Evolutionary conservation across 257 asterid species (phyloP), one percentile per base, ranked within the genome.

Genomic region (Jacaranda copaia): DNA sequence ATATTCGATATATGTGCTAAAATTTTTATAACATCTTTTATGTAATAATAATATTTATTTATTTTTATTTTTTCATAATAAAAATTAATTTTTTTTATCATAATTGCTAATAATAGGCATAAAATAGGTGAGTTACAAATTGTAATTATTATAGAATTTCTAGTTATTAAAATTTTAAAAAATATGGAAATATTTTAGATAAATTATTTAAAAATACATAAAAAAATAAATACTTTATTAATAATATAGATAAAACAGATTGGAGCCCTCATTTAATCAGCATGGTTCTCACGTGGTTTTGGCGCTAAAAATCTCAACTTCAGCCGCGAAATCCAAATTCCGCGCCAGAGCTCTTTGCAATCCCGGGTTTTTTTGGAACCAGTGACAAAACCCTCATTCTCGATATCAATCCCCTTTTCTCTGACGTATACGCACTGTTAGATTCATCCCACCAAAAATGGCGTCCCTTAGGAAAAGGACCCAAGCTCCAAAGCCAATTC

Each of bases 401-500:
- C 40, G 58, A 59, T 19, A 56, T 39, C 77, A 3, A 57, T 38
- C 78, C 4, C 53, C 10, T 45, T 57, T 70, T 10, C 72, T 45
- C 78, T n/a, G 45, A 57, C 68, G 16, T 39, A 6, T 48, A 46
- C 32, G 32, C 77, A 39, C 77, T 46, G 40, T 70, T 60, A 6
- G 62, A 53, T 81, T 75, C 65, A 1, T 55, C 55, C 9, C 52
- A 0, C 52, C 80, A 32, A 49, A 40, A 70, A 86, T 86, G 91
- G 81, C 78, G 79, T 70, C 84, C 25, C 73, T 77, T 0, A 75
- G 93, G 32, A 91, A 83, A 59, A 84, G 97, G 42, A 86, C 98
- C 56, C 88, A 74, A 32, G 98, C 99, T 82, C 92, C 86, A 0
- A 84, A 73, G 1, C 92, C 96, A 6, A 58, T 18, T 8, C 48